Percentiles rank a stretch among this genome's conserved stretches.
These are phyloP conservation scores for Trichophyton mentagrophytes DNA, from an alignment of 2,329 filamentous ascomycete genomes.

Conservation along the genomic window DNA sequence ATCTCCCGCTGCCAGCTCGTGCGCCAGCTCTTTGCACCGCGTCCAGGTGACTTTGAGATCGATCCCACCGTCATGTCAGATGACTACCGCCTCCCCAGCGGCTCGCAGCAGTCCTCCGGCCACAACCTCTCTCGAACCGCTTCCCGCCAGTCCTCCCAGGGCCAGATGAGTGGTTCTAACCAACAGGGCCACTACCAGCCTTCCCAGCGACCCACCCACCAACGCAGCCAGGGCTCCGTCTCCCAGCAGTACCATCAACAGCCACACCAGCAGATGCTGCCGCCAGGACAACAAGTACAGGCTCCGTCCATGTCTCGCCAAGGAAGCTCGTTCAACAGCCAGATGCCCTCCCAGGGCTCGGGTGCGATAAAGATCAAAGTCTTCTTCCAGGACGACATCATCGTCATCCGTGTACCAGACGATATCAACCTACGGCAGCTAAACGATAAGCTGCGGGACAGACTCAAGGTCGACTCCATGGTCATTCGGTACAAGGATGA, in stretches of 20 bases:
- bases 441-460: conserved; percentile 70
- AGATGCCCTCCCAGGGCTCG: conserved; percentile 23
- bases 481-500: conserved; percentile 81
- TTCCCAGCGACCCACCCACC: conserved; percentile 27
- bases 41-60: conserved; percentile 86
- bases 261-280: background rate
- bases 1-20: conserved; percentile 77
- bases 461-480: conserved; percentile 65
- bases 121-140: conserved; percentile 46
- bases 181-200: conserved; percentile 15
- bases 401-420: conserved; percentile 75
- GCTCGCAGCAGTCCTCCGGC: conserved; percentile 53
- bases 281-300: background rate
- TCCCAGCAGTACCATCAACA: conserved; percentile 19
- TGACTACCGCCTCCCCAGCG: conserved; percentile 62
- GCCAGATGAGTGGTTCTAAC: conserved; percentile 46
- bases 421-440: conserved; percentile 69
- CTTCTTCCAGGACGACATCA: conserved; percentile 81
- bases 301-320: conserved; percentile 32
- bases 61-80: conserved; percentile 40
- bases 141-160: conserved; percentile 53
- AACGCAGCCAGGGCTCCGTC: conserved; percentile 20
- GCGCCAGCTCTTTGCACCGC: conserved; percentile 77
- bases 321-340: conserved; percentile 38
- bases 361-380: conserved; percentile 83